Conservation (phyloP, 306 rosid species). For the Geum urbanum region DNA sequence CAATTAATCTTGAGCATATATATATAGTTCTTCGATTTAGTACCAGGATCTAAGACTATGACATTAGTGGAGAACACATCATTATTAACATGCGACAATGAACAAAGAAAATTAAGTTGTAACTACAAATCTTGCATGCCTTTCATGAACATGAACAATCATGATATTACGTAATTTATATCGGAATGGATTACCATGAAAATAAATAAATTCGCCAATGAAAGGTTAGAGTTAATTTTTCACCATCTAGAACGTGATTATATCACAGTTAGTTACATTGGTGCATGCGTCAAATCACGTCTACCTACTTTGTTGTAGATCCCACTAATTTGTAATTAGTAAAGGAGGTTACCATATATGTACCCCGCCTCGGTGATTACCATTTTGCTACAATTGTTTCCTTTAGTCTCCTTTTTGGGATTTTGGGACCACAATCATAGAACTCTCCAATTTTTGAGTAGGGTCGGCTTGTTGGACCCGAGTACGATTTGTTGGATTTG, state of each 20-base stretch:
- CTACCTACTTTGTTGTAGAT: conserved; percentile 1
- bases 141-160: background rate
- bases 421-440: conserved; percentile 7
- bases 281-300: conserved; percentile 1
- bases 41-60: background rate
- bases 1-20: background rate
- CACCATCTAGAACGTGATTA: background rate
- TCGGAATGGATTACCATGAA: background rate
- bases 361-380: background rate
- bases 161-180: background rate
- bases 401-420: background rate
- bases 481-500: no score
- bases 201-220: background rate
- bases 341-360: background rate
- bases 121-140: background rate
- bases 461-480: no score
- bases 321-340: conserved; percentile 7
- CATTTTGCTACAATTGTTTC: background rate
- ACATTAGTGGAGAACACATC: background rate
- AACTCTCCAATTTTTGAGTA: background rate
- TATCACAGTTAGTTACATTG: background rate
- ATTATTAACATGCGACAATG: background rate
- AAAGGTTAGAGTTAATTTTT: background rate
- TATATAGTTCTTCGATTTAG: background rate
- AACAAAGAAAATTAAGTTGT: no score